A percentile compares a stretch with the other conserved stretches of the same genome.
Evolutionary conservation across 2,329 filamentous ascomycete genomes (phyloP).

Genomic region (Ilyonectria destructans): DNA sequence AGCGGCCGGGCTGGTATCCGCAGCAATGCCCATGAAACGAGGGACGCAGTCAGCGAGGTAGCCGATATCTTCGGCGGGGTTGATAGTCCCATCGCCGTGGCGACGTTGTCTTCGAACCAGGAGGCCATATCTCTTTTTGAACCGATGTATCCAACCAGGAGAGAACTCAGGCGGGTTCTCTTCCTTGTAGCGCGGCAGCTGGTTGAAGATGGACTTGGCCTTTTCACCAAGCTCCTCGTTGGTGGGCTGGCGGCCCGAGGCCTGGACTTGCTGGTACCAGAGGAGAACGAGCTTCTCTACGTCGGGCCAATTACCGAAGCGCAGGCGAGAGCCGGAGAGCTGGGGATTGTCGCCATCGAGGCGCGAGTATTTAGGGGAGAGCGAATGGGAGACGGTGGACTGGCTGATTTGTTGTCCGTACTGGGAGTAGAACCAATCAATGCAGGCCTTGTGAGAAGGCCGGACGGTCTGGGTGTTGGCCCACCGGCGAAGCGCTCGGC

Average conservation of each 20-base stretch:
- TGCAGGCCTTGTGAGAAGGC: conserved; percentile 74
- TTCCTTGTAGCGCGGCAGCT: conserved; percentile 74
- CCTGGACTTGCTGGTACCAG: conserved; percentile 69
- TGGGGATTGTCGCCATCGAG: conserved; percentile 73
- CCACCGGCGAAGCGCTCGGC: conserved; percentile 73
- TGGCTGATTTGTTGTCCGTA: conserved; percentile 75
- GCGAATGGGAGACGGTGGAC: conserved; percentile 75
- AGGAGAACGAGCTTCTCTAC: conserved; percentile 72
- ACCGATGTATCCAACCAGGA: conserved; percentile 76
- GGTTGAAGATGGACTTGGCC: conserved; percentile 72
- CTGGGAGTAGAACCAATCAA: conserved; percentile 74
- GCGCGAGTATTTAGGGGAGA: conserved; percentile 75
- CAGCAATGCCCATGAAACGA: conserved; percentile 71
- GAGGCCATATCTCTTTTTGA: conserved; percentile 76
- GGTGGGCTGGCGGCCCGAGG: conserved; percentile 70
- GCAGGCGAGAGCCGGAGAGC: conserved; percentile 74
- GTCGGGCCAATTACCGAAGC: conserved; percentile 77
- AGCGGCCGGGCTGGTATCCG: conserved; percentile 73
- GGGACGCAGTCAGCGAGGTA: conserved; percentile 75
- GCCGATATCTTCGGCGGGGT: conserved; percentile 70
- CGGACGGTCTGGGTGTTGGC: conserved; percentile 71
- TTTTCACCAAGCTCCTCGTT: conserved; percentile 77
- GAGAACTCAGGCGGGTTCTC: conserved; percentile 75
- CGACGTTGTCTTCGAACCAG: conserved; percentile 71
- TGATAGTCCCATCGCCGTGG: conserved; percentile 63